Evolutionary conservation across 2,329 filamentous ascomycete genomes (phyloP), one percentile per base, ranked within the genome.

Genomic region (Cytospora schulzeri): DNA sequence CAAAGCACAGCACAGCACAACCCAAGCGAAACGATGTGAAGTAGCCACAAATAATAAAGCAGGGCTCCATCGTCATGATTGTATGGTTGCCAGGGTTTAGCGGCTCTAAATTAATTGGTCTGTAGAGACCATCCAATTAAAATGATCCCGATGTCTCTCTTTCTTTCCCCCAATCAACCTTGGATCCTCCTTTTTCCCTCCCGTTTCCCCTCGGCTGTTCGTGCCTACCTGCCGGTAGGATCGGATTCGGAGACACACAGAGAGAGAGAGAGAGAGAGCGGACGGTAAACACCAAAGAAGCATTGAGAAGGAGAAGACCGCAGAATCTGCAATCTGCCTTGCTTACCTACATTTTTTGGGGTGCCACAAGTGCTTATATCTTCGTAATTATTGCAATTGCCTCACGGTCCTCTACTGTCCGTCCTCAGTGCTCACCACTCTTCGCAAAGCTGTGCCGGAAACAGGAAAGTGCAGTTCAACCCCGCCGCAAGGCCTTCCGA

Each of bases 211-310:
- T 41, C 57, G 33, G 48, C n/a, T 38, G 57, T 31, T 60, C 48
- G 57, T 31, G 51, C 54, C 50, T 48, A 45, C 51, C 35, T 61
- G 51, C 59, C 58, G 59, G 28, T 11, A 33, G 28, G 28, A 50
- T 50, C 5, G 38, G 59, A 24, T 4, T 22, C 9, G 14, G n/a
- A 17, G 14, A 55, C 3, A 11, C 29, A 31, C 29, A 38, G 22
- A 28, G 51, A 38, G 45, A 61, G 33, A 35, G 55, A 31, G 5
- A 56, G 38, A 41, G n/a, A 24, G n/a, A 24, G 22, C 19, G n/a
- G 41, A 8, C 19, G n/a, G 41, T 45, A 45, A 45, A 45, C 41
- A n/a, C 11, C n/a, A 45, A n/a, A n/a, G n/a, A n/a, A n/a, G n/a
- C 17, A n/a, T 48, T 22, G 41, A 22, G 19, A 45, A 45, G 7